Evolutionary conservation across 2,329 filamentous ascomycete genomes (phyloP).

Genomic region (Macroventuria anomochaeta): DNA sequence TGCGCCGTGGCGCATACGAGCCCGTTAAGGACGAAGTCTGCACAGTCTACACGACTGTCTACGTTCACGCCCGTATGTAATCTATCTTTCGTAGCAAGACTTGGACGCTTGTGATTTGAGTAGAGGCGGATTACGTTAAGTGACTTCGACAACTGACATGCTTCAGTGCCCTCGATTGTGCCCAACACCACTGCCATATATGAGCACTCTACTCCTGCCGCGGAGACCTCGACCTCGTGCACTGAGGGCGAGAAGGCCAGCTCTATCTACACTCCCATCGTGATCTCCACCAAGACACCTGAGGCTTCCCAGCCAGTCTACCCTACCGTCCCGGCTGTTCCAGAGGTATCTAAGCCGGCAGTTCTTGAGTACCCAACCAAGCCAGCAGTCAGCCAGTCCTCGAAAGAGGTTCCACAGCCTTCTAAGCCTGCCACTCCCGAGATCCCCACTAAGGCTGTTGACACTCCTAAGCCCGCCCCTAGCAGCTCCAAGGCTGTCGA

Average conservation of each 20-base stretch:
- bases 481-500: slow-evolving; percentile 22
- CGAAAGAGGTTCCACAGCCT: slow-evolving; percentile 23
- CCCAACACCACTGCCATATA: slow-evolving; percentile 36
- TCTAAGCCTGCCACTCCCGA: slow-evolving; percentile 14
- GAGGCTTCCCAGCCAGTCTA: slow-evolving; percentile 17
- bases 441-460: slow-evolving; percentile 19
- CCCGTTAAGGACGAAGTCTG: slow-evolving; percentile 65
- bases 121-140: background rate
- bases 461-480: slow-evolving; percentile 28
- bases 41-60: slow-evolving; percentile 71
- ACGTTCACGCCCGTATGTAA: slow-evolving; percentile 56
- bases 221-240: slow-evolving; percentile 80
- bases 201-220: slow-evolving; percentile 46
- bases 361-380: slow-evolving; percentile 16
- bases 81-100: background rate
- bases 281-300: slow-evolving; percentile 21
- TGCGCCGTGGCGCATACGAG: slow-evolving; percentile 55
- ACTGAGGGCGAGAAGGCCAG: slow-evolving; percentile 71
- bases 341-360: slow-evolving; percentile 15
- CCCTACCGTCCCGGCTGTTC: slow-evolving; percentile 17
- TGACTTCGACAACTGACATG: slow-evolving; percentile 18
- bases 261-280: slow-evolving; percentile 52
- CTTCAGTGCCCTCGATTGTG: slow-evolving; percentile 31
- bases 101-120: background rate
- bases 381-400: slow-evolving; percentile 11